These are phyloP conservation scores for Mallotus nudiflorus DNA, from an alignment of 345 rosid genomes.

Conservation along the genomic window DNA sequence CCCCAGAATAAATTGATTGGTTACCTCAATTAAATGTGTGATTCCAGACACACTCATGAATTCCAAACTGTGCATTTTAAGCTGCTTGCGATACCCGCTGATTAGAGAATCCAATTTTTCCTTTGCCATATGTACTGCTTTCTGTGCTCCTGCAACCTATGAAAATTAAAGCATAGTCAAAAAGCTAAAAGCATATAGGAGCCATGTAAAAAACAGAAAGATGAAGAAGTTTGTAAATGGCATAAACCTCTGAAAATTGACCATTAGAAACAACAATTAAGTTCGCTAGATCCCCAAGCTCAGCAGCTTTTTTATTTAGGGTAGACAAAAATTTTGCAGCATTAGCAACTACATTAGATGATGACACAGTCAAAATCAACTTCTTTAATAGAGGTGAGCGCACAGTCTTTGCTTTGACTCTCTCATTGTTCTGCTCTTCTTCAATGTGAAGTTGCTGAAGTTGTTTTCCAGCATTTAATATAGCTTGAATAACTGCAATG, in stretches of 20 bases:
- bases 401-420: slow-evolving; percentile 28
- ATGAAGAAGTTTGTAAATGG: slow-evolving; percentile 8
- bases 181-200: too few species aligned
- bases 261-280: slow-evolving; percentile 52
- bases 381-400: slow-evolving; percentile 59
- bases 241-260: slow-evolving; percentile 75
- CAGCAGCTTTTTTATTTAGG: slow-evolving; percentile 80
- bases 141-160: slow-evolving; percentile 69
- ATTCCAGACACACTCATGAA: slow-evolving; percentile 58
- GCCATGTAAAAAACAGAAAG: slow-evolving; percentile 9
- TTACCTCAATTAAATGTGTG: slow-evolving; percentile 73
- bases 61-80: slow-evolving; percentile 50
- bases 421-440: slow-evolving; percentile 36
- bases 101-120: slow-evolving; percentile 60
- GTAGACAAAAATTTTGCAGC: slow-evolving; percentile 69
- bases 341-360: slow-evolving; percentile 55
- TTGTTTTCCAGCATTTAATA: slow-evolving; percentile 70
- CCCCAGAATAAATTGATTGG: slow-evolving; percentile 4
- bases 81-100: slow-evolving; percentile 46
- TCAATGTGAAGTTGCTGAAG: slow-evolving; percentile 59
- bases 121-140: slow-evolving; percentile 59
- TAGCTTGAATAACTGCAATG: slow-evolving; percentile 80
- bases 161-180: slow-evolving; percentile 16
- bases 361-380: slow-evolving; percentile 68
- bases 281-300: slow-evolving; percentile 61